phyloP scores from a whole-genome alignment of 2,329 filamentous ascomycete species.

The Intubia oerlemansii region DNA sequence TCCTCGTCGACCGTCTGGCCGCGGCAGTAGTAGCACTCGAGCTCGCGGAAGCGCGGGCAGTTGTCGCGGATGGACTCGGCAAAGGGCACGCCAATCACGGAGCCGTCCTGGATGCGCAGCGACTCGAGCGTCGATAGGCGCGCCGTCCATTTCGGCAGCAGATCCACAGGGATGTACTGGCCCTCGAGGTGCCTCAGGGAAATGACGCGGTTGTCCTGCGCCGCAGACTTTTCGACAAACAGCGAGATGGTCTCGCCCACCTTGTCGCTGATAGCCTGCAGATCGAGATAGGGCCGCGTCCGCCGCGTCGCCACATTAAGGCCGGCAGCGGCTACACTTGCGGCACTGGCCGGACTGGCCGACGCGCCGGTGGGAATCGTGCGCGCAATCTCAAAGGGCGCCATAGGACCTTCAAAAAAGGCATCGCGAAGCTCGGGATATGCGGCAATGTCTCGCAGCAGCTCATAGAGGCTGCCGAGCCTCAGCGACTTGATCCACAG shows the following conservation, averaged over 20 bases:
- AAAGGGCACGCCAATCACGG: conserved; percentile 30
- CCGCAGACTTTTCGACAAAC: conserved; percentile 20
- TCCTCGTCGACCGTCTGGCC: conserved; percentile 30
- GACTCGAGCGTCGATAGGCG: conserved; percentile 33
- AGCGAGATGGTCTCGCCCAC: conserved; percentile 36
- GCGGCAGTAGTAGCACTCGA: conserved; percentile 30
- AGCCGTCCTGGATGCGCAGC: conserved; percentile 39
- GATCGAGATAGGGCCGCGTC: conserved; percentile 12
- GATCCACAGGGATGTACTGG: conserved; percentile 22
- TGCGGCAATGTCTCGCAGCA: conserved; percentile 30
- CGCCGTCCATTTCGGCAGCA: conserved; percentile 36
- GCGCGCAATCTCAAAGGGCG: conserved; percentile 14
- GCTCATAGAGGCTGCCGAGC: conserved; percentile 35
- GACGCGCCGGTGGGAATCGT: too few relatives aligned
- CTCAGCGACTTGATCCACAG: conserved; percentile 43
- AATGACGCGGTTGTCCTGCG: conserved; percentile 21
- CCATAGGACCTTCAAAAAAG: conserved; percentile 21
- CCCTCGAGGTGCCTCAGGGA: conserved; percentile 36
- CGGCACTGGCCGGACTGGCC: too few relatives aligned
- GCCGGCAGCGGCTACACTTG: too few relatives aligned
- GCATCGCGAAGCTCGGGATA: conserved; percentile 10
- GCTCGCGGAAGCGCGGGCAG: conserved; percentile 38
- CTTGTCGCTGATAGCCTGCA: conserved; percentile 18
- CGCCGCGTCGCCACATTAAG: conserved; percentile 8
- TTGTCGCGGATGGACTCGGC: conserved; percentile 30